Evolutionary conservation across 208 protist species (phyloP).

Genomic region (Crithidia fasciculata): DNA sequence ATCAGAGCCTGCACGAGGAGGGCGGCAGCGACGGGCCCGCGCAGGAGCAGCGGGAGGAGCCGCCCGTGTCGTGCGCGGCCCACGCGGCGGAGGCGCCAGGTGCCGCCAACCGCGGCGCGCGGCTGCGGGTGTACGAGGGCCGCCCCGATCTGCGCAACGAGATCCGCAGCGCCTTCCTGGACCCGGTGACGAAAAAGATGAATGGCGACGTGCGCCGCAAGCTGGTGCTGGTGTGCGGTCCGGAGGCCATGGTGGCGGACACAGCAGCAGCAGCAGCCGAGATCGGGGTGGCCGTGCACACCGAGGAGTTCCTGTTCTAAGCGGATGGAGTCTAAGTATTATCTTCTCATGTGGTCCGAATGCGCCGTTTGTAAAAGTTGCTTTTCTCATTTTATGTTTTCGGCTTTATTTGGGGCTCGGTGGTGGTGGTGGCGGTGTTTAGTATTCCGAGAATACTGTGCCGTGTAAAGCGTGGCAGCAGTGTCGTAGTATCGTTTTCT

Average conservation of each 20-base stretch:
- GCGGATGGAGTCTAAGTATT: no score
- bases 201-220: constrained; percentile 17
- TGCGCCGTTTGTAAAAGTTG: no score
- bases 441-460: no score
- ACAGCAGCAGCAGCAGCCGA: constrained; percentile 13
- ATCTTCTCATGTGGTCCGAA: no score
- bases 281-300: constrained; percentile 33
- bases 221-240: constrained; percentile 51
- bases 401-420: no score
- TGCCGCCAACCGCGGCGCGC: background rate
- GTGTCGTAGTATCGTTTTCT: no score
- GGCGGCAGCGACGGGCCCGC: background rate
- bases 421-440: no score
- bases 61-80: background rate
- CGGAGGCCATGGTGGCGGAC: constrained; percentile 30
- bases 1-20: background rate
- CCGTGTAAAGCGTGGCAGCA: no score
- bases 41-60: background rate
- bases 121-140: constrained; percentile 10
- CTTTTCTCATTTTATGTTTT: no score
- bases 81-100: background rate
- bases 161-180: background rate
- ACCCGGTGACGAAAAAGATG: background rate
- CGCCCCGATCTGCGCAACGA: constrained; percentile 20
- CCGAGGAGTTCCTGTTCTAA: constrained; percentile 39